phyloP scores from a whole-genome alignment of 768 basidiomycete genomes.

The Russula sp. region DNA sequence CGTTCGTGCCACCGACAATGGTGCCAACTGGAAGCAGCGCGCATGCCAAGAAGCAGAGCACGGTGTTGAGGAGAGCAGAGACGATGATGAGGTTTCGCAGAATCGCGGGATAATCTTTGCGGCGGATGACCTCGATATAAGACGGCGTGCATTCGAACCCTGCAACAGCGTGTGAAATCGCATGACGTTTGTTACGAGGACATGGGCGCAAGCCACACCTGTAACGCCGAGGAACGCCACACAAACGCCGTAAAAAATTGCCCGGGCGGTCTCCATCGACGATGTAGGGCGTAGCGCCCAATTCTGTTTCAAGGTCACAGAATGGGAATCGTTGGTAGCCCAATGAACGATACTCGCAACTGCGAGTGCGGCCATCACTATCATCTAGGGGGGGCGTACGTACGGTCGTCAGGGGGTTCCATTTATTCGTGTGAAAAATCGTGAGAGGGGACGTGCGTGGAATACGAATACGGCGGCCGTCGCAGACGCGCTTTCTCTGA shows the following conservation, averaged over 20 bases:
- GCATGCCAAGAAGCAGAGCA: slow-evolving; percentile 18
- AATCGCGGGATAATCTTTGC: slow-evolving; percentile 19
- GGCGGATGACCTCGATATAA: slow-evolving; percentile 20
- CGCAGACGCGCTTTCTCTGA: slow-evolving; percentile 20
- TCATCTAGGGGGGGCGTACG: background rate
- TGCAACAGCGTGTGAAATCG: background rate
- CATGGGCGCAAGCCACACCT: slow-evolving; percentile 5
- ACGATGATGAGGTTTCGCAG: slow-evolving; percentile 21
- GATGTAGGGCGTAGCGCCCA: slow-evolving; percentile 19
- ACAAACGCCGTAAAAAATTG: slow-evolving; percentile 23
- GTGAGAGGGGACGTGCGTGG: slow-evolving; percentile 6
- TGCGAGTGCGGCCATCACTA: slow-evolving; percentile 16
- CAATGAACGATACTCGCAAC: slow-evolving; percentile 18
- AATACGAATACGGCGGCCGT: slow-evolving; percentile 22
- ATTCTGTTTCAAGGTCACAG: slow-evolving; percentile 15
- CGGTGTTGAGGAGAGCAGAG: slow-evolving; percentile 18
- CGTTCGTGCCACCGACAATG: slow-evolving; percentile 15
- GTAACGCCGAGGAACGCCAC: slow-evolving; percentile 25
- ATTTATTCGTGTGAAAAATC: background rate
- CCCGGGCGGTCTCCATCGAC: slow-evolving; percentile 10
- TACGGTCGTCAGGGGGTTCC: background rate
- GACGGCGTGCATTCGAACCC: slow-evolving; percentile 25
- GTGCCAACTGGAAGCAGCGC: slow-evolving; percentile 15
- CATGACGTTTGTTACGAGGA: background rate
- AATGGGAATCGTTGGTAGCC: slow-evolving; percentile 21